These are phyloP conservation scores for Odonthalia washingtoniensis DNA, from an alignment of 31 red algal species.

Conservation along the genomic window DNA sequence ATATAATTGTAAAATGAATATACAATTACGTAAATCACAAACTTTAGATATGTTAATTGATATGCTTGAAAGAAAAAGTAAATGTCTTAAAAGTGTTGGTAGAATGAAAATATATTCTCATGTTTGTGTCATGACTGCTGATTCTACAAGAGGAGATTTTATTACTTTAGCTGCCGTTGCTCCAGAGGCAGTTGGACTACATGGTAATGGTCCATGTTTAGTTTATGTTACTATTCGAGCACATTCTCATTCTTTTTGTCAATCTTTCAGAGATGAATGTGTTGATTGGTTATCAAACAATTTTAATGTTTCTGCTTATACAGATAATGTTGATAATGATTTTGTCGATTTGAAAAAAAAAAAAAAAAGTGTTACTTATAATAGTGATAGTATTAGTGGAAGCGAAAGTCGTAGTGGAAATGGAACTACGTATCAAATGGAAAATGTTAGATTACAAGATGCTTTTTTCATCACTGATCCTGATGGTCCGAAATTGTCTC, in stretches of 20 bases:
- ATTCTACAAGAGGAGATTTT: slow-evolving; percentile 75
- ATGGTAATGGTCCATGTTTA: slow-evolving; percentile 60
- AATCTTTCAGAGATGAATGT: slow-evolving; percentile 63
- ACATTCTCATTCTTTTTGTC: slow-evolving; percentile 62
- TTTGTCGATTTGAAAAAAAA: too few relatives aligned
- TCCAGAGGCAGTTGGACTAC: slow-evolving; percentile 53
- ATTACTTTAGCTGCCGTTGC: slow-evolving; percentile 62
- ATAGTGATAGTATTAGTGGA: too few relatives aligned
- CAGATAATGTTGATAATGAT: too few relatives aligned
- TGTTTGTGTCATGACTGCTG: slow-evolving; percentile 54
- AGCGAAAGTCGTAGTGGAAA: too few relatives aligned
- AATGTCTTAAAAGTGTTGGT: slow-evolving; percentile 61
- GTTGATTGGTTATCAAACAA: slow-evolving; percentile 48
- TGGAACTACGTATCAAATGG: slow-evolving; percentile 31
- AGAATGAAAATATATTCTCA: slow-evolving; percentile 69
- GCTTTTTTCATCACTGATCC: slow-evolving; percentile 73
- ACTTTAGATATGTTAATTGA: slow-evolving; percentile 63
- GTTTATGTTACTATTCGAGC: slow-evolving; percentile 69
- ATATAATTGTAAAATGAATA: slow-evolving; percentile 56
- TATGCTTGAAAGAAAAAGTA: slow-evolving; percentile 59
- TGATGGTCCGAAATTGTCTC: slow-evolving; percentile 37
- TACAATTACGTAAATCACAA: slow-evolving; percentile 49
- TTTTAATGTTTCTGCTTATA: too few relatives aligned
- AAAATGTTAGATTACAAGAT: slow-evolving; percentile 50
- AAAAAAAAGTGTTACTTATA: too few relatives aligned